Evolutionary conservation across 2,329 filamentous ascomycete genomes (phyloP).

Genomic region (Colletotrichum sidae): DNA sequence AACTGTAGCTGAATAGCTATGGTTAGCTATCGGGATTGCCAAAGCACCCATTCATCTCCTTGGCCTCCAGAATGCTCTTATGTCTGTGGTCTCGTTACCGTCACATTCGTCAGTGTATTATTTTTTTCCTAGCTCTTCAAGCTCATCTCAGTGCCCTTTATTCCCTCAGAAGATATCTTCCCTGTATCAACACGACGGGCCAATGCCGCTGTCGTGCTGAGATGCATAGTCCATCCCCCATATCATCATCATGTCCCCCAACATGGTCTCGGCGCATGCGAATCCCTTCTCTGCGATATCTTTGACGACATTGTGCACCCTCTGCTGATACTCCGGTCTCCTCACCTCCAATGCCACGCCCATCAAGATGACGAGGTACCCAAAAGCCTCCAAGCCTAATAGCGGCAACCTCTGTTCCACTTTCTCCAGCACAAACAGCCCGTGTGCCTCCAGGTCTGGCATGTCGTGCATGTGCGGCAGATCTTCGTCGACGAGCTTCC

Average conservation of each 20-base stretch:
- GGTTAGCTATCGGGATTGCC: too few species aligned
- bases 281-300: conserved; percentile 18
- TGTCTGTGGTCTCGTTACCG: too few species aligned
- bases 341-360: conserved; percentile 16
- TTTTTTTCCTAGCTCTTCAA: background rate
- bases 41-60: too few species aligned
- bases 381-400: conserved; percentile 19
- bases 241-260: conserved; percentile 5
- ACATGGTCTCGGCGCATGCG: background rate
- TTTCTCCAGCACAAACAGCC: conserved; percentile 10
- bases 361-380: conserved; percentile 14
- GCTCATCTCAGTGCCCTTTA: background rate
- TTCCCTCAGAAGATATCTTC: background rate
- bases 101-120: background rate
- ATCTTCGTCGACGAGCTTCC: conserved; percentile 25
- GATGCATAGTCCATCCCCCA: conserved; percentile 10
- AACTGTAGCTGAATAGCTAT: too few species aligned
- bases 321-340: background rate
- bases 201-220: conserved; percentile 6
- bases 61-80: too few species aligned
- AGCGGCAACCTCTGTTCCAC: conserved; percentile 20
- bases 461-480: conserved; percentile 14
- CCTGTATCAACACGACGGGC: background rate
- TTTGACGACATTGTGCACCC: background rate
- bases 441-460: conserved; percentile 15